Conservation (phyloP, 441 rosid genomes). For the Macaranga tanarius region DNA sequence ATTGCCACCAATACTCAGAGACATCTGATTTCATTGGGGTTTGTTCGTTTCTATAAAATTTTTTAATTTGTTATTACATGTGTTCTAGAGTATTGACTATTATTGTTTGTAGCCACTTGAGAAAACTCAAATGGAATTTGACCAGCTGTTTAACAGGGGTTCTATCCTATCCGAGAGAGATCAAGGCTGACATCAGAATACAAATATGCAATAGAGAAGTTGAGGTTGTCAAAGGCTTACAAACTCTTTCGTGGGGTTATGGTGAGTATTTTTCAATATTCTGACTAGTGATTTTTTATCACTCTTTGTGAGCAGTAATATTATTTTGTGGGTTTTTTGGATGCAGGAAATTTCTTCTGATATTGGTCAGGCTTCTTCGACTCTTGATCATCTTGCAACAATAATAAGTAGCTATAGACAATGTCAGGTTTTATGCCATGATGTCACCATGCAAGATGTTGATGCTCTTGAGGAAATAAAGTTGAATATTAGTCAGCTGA, state of each 20-base stretch:
- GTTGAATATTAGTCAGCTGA: constrained; percentile 52
- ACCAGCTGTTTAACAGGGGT: constrained; percentile 63
- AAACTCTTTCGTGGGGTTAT: constrained; percentile 33
- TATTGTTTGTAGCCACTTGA: not conserved
- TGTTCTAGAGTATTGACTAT: constrained; percentile 7
- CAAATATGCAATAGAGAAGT: constrained; percentile 48
- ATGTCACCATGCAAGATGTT: constrained; percentile 46
- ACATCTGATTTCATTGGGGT: constrained; percentile 99
- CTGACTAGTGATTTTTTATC: constrained; percentile 12
- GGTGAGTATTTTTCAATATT: constrained; percentile 42
- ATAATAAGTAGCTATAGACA: constrained; percentile 44
- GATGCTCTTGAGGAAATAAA: constrained; percentile 56
- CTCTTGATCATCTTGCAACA: constrained; percentile 48
- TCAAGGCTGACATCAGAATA: constrained; percentile 66
- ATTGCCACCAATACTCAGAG: constrained; percentile 97
- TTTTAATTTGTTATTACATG: constrained; percentile 3
- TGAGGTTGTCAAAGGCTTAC: constrained; percentile 59
- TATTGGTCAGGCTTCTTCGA: constrained; percentile 61
- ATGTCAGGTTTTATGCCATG: constrained; percentile 39
- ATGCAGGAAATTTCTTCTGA: constrained; percentile 67
- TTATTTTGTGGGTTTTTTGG: constrained; percentile 26
- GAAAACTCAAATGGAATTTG: constrained; percentile 1
- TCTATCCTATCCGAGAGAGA: constrained; percentile 93
- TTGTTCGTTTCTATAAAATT: constrained; percentile 31
- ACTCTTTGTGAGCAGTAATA: constrained; percentile 14